These are phyloP conservation scores for Casuarina glauca DNA, from an alignment of 306 rosid genomes.

Conservation along the genomic window DNA sequence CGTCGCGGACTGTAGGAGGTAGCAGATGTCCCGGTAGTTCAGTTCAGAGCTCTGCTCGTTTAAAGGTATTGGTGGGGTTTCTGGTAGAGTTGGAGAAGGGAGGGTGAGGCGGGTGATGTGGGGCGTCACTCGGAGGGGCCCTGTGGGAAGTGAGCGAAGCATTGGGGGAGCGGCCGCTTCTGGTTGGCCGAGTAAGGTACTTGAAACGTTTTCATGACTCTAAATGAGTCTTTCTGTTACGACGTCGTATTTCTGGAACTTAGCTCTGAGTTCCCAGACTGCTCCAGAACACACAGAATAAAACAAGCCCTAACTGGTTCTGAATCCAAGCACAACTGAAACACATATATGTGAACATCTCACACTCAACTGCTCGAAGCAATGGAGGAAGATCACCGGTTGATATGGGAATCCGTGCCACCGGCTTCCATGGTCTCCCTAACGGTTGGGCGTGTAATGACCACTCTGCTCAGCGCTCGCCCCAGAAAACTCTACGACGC, in stretches of 20 bases:
- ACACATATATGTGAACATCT: background rate
- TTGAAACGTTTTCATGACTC: too few species aligned
- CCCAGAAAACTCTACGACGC: conserved; percentile 72
- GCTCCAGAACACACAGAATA: too few species aligned
- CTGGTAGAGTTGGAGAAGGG: conserved; percentile 1
- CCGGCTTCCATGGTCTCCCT: conserved; percentile 60
- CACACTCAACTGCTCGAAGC: background rate
- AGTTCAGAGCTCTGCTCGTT: conserved; percentile 29
- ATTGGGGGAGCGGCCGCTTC: conserved; percentile 4
- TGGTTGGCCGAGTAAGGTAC: too few species aligned
- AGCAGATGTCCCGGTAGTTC: conserved; percentile 49
- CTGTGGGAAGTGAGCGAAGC: conserved; percentile 24
- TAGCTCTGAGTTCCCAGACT: too few species aligned
- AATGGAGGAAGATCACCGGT: conserved; percentile 35
- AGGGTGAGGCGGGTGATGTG: background rate
- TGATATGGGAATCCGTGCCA: conserved; percentile 42
- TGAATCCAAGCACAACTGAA: background rate
- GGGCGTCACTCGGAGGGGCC: background rate
- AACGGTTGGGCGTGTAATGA: conserved; percentile 62
- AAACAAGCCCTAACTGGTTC: too few species aligned
- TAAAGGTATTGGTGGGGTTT: conserved; percentile 22
- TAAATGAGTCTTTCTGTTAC: too few species aligned
- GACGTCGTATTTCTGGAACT: too few species aligned
- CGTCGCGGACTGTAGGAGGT: conserved; percentile 55
- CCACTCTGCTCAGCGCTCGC: conserved; percentile 59